Conservation (phyloP, 352 stramenopile genomes). For the Peronospora destructor region DNA sequence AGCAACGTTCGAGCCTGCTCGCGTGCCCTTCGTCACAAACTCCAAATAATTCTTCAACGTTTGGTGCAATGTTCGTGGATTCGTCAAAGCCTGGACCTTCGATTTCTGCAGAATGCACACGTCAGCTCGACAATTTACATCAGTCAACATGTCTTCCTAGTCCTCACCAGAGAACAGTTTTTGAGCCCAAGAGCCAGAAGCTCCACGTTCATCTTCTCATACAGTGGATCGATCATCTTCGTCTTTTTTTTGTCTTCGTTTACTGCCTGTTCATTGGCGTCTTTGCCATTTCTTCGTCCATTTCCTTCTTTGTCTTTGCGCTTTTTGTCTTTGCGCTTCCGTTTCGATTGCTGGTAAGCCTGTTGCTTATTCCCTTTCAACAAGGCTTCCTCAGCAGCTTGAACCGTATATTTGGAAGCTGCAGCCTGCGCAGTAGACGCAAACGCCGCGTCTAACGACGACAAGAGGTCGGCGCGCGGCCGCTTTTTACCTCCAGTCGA, state of each 20-base stretch:
- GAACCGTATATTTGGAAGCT: slow-evolving; percentile 62
- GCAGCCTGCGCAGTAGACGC: slow-evolving; percentile 25
- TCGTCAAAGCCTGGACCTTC: slow-evolving; percentile 21
- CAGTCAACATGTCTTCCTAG: not conserved
- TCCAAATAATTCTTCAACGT: slow-evolving; percentile 45
- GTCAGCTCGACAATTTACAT: slow-evolving; percentile 5
- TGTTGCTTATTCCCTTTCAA: slow-evolving; percentile 40
- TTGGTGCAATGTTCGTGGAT: slow-evolving; percentile 22
- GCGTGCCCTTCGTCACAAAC: slow-evolving; percentile 20
- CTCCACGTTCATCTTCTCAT: slow-evolving; percentile 44
- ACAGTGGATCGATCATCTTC: slow-evolving; percentile 33
- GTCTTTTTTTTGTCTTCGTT: slow-evolving; percentile 2
- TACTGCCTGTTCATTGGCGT: not conserved
- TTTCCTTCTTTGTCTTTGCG: slow-evolving; percentile 9
- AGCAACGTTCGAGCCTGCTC: slow-evolving; percentile 16
- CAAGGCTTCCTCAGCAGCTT: slow-evolving; percentile 42
- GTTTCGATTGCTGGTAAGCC: slow-evolving; percentile 62
- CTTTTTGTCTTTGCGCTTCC: slow-evolving; percentile 41
- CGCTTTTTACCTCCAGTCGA: slow-evolving; percentile 45
- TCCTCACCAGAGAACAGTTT: slow-evolving; percentile 57
- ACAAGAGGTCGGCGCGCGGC: slow-evolving; percentile 59
- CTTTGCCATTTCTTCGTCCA: slow-evolving; percentile 3
- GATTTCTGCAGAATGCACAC: slow-evolving; percentile 19
- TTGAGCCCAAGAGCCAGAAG: slow-evolving; percentile 53
- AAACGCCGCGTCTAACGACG: slow-evolving; percentile 71